Conservation (phyloP, 192 early-diverging fungal genomes). For the Irineochytrium annulatum region DNA sequence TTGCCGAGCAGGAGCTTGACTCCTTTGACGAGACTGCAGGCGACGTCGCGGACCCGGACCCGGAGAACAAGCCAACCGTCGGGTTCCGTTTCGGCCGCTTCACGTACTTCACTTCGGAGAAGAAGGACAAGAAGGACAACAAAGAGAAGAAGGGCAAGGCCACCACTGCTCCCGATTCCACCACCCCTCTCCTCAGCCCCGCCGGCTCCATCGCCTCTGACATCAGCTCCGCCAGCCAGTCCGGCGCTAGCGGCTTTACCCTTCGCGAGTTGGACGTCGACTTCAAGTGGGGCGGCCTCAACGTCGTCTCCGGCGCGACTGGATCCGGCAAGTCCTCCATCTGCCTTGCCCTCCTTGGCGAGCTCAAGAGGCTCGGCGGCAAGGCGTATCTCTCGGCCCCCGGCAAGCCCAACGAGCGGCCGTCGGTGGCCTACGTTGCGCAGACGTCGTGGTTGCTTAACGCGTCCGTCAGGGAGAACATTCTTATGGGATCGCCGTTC, state of each 20-base stretch:
- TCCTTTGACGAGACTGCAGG: conserved; percentile 6
- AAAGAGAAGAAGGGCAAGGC: neutral
- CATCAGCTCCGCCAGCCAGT: neutral
- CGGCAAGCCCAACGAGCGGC: neutral
- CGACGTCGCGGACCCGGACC: neutral
- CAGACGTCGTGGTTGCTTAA: conserved; percentile 64
- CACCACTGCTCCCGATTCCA: neutral
- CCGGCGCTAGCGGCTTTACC: conserved; percentile 24
- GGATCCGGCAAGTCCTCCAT: conserved; percentile 77
- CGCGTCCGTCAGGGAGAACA: conserved; percentile 61
- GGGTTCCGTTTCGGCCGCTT: conserved; percentile 14
- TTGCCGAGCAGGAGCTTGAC: conserved; percentile 28
- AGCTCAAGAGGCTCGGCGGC: conserved; percentile 23
- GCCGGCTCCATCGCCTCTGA: neutral
- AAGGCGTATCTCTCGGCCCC: neutral
- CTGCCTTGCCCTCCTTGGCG: conserved; percentile 69
- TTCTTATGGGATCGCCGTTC: conserved; percentile 75
- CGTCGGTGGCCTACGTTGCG: conserved; percentile 70
- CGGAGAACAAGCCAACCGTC: neutral
- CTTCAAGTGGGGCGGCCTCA: conserved; percentile 35
- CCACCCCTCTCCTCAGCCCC: neutral
- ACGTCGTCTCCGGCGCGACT: conserved; percentile 76
- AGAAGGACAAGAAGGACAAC: neutral
- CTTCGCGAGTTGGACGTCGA: conserved; percentile 18
- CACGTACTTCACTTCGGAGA: conserved; percentile 12